Conservation (phyloP, 331 rosid species). For the Spiraea crenata region DNA sequence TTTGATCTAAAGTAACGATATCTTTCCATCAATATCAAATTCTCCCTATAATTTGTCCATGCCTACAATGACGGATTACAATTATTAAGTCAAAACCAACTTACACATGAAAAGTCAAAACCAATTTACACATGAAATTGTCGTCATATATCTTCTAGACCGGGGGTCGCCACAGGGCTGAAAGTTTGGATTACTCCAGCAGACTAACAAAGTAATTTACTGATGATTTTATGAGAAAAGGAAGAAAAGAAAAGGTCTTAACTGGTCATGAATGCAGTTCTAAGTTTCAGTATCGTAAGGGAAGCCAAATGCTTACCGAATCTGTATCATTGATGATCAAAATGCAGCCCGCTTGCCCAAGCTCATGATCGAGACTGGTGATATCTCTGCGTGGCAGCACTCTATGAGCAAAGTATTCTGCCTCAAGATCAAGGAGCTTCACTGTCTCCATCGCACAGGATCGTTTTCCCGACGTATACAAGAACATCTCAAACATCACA, state of each 20-base stretch:
- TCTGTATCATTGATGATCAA: constrained; percentile 87
- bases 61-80: constrained; percentile 51
- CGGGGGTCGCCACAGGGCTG: no score
- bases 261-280: not conserved
- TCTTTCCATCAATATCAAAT: constrained; percentile 82
- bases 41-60: constrained; percentile 77
- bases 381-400: constrained; percentile 89
- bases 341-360: constrained; percentile 78
- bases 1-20: constrained; percentile 86
- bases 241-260: no score
- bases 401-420: constrained; percentile 60
- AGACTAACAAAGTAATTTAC: no score
- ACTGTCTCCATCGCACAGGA: constrained; percentile 79
- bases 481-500: constrained; percentile 65
- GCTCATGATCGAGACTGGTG: constrained; percentile 69
- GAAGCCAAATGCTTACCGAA: constrained; percentile 43
- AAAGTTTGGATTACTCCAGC: no score
- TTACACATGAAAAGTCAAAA: no score
- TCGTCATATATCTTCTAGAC: no score
- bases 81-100: no score
- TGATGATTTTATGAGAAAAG: no score
- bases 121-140: no score
- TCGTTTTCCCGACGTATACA: constrained; percentile 83
- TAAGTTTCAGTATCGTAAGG: not conserved
- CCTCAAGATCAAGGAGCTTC: constrained; percentile 65